Evolutionary conservation across 2,329 filamentous ascomycete genomes (phyloP), one percentile per base, ranked within the genome.

Genomic region (Coniochaeta sp.): DNA sequence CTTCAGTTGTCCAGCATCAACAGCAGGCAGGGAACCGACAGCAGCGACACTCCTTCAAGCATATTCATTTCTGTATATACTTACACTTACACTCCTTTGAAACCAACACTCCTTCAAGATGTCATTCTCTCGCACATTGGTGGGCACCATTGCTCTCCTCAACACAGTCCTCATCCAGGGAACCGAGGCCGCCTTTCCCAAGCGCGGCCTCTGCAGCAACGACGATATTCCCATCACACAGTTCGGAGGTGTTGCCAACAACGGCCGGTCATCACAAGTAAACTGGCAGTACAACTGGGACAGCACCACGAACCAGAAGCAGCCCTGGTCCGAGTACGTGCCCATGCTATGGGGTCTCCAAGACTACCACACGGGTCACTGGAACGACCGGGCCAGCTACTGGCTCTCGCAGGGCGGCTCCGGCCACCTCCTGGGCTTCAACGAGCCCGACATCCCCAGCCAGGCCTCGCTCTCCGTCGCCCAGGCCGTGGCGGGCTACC

Each of bases 401-500:
- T 57, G 56, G 56, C 42, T 53, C 2, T 30, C 38, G 33, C 50
- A 56, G 33, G 57, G 56, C 42, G 56, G 57, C 8, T 54, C 59
- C 4, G 26, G 47, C 2, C 57, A 61, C 40, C 49, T 61, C 3
- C 54, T 62, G 10, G 56, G 49, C 6, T 62, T 62, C 52, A 61
- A 62, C 31, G 60, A 62, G 55, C 59, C 60, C 12, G 60, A 62
- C 26, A 49, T 33, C 18, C 10, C 20, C n/a, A 40, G 49, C 10
- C 58, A 60, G 52, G 58, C 55, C n/a, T 52, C 58, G 28, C 51
- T 71, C 48, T 57, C 54, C 24, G 61, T 66, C 10, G 50, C 52
- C 1, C 61, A 60, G 4, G 74, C 73, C 9, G 73, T 69, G 2
- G 50, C 58, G 5, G 68, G 63, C 6, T 76, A 67, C 58, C 63